Conservation (phyloP, 768 basidiomycete genomes). For the Coprinopsis marcescibilis region DNA sequence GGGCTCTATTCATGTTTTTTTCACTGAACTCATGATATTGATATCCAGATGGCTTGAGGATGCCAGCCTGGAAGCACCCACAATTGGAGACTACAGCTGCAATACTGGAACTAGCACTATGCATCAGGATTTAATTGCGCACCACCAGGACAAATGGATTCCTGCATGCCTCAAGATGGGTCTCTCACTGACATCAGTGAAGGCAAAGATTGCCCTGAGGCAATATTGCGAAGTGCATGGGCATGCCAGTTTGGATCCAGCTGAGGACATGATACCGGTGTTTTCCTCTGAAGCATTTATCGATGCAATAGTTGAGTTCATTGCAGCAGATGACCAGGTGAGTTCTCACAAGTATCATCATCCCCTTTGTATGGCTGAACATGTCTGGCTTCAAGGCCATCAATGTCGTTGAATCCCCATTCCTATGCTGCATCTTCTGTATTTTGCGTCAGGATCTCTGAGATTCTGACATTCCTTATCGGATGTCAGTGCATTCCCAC, state of each 20-base stretch:
- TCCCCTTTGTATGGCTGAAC: neutral
- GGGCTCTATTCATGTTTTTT: no score
- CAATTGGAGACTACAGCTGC: no score
- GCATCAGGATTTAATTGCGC: neutral
- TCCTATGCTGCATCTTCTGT: constrained; percentile 9
- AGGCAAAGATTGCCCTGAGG: neutral
- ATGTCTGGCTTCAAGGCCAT: constrained; percentile 10
- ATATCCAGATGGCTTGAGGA: no score
- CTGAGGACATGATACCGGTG: neutral
- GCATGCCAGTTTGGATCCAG: neutral
- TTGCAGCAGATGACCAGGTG: constrained; percentile 5
- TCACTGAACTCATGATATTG: no score
- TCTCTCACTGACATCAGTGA: neutral
- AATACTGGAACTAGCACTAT: no score
- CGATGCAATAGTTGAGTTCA: constrained; percentile 1
- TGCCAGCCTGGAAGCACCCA: no score
- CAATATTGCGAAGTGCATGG: neutral
- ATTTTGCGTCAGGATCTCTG: neutral
- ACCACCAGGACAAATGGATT: neutral
- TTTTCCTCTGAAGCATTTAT: constrained; percentile 2
- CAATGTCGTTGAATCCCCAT: constrained; percentile 21
- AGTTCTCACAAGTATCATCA: neutral
- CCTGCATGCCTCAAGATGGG: neutral
- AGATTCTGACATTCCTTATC: constrained; percentile 24
- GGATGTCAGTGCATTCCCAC: constrained; percentile 16